Base-by-base conservation (phyloP, 208 protist genomes). In the Leptomonas seymouri region DNA sequence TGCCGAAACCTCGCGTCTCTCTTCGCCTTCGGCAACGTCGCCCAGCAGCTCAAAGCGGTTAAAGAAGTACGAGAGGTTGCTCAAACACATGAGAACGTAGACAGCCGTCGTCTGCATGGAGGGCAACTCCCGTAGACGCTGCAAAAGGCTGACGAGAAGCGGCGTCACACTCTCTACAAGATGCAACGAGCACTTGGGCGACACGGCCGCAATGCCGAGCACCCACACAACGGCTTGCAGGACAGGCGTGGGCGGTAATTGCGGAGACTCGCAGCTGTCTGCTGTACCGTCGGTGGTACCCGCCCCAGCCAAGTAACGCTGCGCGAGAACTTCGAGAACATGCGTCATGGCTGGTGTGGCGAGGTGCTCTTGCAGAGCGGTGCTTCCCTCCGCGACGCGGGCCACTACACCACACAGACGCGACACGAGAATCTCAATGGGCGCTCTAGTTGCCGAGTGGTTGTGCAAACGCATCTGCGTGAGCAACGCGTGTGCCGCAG, bases 41-140 rank as follows among this genome's bases (percentile, higher is more conserved):
- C 63, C 57, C 12, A 18, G 23, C 28, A 15, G 39, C 31, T 91
- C 86, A 18, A 91, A 62, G 31, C 76, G 62, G 65, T 71, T 67
- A 65, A 93, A 94, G 53, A 87, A 93, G 67, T 81, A 94, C 20
- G 86, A 92, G 44, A 94, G 78, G 57, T 94, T 94, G 66, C 86
- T 91, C 30, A 94, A 58, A 48, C 79, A 86, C 89, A 94, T 94
- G 50, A 94, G 79, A 8, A 85, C 81, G 70, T 91, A 90, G 21
- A 94, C 68, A 20, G 75, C 76, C 1, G 84, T 87, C 23, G 83
- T 60, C 23, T 76, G 79, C 58, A 71, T 85, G 14, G 55, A 49
- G 23, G 77, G 54, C 15, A 5, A 51, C 45, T 72, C 49, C 21
- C 82, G 78, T 28, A 91, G 63, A 4, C 79, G 71, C 67, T 83